A percentile compares a stretch with the other conserved stretches of the same genome.
Evolutionary conservation across 2,329 filamentous ascomycete genomes (phyloP).

Genomic region (Nemania bipapillata): DNA sequence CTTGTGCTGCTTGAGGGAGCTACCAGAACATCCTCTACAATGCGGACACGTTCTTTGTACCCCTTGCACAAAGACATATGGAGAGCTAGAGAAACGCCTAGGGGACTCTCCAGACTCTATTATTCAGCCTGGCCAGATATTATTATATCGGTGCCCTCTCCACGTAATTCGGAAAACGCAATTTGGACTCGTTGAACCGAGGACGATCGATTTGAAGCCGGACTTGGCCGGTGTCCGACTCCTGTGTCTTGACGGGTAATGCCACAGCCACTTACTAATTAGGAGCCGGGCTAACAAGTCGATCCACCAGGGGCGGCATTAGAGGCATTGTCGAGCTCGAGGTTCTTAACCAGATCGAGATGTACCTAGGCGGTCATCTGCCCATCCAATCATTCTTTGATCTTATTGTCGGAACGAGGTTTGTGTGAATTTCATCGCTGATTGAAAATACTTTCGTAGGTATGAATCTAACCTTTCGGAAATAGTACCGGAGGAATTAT

Average conservation of each 20-base stretch:
- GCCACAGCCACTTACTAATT: background rate
- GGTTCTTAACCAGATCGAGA: background rate
- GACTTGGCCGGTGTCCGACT: background rate
- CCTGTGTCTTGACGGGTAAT: slow-evolving; percentile 8
- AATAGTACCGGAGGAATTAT: slow-evolving; percentile 1
- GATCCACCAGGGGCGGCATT: background rate
- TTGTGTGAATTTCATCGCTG: background rate
- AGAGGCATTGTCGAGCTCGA: slow-evolving; percentile 6
- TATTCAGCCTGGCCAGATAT: background rate
- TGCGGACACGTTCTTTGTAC: slow-evolving; percentile 5
- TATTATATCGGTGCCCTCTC: background rate
- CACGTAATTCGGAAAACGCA: background rate
- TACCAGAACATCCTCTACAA: slow-evolving; percentile 1
- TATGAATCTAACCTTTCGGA: background rate
- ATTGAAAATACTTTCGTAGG: background rate
- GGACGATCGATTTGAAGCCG: slow-evolving; percentile 1
- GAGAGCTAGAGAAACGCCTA: background rate
- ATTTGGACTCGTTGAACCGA: background rate
- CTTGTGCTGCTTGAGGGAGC: slow-evolving; percentile 56
- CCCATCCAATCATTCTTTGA: slow-evolving; percentile 5
- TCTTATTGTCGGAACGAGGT: slow-evolving; percentile 13
- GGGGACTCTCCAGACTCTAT: background rate
- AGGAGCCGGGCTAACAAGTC: background rate
- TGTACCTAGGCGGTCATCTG: background rate
- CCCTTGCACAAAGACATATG: background rate